Percentiles rank a stretch among this genome's conserved stretches.
These are phyloP conservation scores for Barnettozyma siamensis DNA, from an alignment of 805 yeast species.

Conservation along the genomic window DNA sequence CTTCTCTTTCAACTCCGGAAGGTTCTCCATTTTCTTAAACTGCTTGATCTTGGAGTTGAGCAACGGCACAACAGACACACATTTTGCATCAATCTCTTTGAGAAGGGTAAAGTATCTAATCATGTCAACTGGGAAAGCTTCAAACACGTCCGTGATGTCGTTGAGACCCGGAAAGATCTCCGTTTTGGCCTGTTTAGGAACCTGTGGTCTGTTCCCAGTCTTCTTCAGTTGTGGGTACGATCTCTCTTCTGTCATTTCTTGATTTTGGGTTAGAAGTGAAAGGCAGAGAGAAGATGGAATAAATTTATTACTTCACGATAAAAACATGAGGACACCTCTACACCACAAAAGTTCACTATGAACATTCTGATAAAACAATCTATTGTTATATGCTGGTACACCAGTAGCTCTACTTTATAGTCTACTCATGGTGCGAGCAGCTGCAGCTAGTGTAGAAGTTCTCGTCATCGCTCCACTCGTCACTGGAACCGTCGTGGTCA, in stretches of 20 bases:
- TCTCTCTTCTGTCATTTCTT: neutral
- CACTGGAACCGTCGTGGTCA: conserved; percentile 12
- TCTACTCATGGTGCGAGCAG: conserved; percentile 24
- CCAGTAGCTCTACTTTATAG: no score
- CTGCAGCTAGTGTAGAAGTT: conserved; percentile 23
- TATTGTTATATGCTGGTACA: no score
- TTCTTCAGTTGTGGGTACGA: neutral
- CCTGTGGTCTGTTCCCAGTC: conserved; percentile 9
- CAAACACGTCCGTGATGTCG: conserved; percentile 86
- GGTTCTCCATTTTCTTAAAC: conserved; percentile 35
- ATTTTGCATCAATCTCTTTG: conserved; percentile 93
- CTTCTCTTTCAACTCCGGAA: conserved; percentile 7
- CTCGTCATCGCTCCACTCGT: conserved; percentile 23
- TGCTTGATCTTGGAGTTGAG: conserved; percentile 48
- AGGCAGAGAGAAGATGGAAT: neutral
- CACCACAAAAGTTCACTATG: no score
- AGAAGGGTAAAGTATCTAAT: conserved; percentile 80
- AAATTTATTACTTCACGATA: no score
- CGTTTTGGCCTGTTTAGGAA: conserved; percentile 13
- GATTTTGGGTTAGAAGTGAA: neutral
- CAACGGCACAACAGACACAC: conserved; percentile 67
- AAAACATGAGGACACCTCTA: no score
- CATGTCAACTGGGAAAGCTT: conserved; percentile 81
- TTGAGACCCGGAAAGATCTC: conserved; percentile 78
- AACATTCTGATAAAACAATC: no score